phyloP scores from a whole-genome alignment of 2,329 filamentous ascomycete species.

The Aspergillus nomiae region DNA sequence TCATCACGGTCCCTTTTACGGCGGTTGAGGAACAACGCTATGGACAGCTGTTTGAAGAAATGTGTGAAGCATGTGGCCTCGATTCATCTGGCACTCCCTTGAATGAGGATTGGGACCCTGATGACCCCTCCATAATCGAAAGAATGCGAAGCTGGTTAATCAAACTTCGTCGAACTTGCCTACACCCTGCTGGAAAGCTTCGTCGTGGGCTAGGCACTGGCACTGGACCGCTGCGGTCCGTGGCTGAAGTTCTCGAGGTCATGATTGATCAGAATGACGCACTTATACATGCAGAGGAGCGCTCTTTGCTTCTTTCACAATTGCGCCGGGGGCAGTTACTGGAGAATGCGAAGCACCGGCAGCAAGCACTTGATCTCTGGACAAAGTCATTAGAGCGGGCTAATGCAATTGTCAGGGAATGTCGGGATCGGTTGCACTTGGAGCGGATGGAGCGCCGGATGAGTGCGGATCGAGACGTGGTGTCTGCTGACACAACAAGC shows the following conservation, averaged over 20 bases:
- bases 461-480: constrained; percentile 25
- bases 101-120: constrained; percentile 64
- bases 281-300: constrained; percentile 67
- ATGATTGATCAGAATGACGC: constrained; percentile 88
- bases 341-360: constrained; percentile 70
- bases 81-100: constrained; percentile 65
- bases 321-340: constrained; percentile 75
- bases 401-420: constrained; percentile 57
- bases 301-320: constrained; percentile 63
- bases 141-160: constrained; percentile 79
- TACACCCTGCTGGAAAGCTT: constrained; percentile 75
- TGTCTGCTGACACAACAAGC: constrained; percentile 22
- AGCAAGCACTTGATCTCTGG: constrained; percentile 73
- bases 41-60: constrained; percentile 70
- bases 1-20: constrained; percentile 88
- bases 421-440: constrained; percentile 61
- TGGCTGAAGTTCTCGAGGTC: constrained; percentile 80
- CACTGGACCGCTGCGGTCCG: constrained; percentile 71
- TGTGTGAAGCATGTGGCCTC: constrained; percentile 71
- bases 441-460: constrained; percentile 42
- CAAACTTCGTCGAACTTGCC: constrained; percentile 75
- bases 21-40: constrained; percentile 92
- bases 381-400: constrained; percentile 56
- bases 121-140: constrained; percentile 60
- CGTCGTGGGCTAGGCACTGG: constrained; percentile 64